Conservation (phyloP, 495 filamentous ascomycete species). For the Podospora tetraspora region DNA sequence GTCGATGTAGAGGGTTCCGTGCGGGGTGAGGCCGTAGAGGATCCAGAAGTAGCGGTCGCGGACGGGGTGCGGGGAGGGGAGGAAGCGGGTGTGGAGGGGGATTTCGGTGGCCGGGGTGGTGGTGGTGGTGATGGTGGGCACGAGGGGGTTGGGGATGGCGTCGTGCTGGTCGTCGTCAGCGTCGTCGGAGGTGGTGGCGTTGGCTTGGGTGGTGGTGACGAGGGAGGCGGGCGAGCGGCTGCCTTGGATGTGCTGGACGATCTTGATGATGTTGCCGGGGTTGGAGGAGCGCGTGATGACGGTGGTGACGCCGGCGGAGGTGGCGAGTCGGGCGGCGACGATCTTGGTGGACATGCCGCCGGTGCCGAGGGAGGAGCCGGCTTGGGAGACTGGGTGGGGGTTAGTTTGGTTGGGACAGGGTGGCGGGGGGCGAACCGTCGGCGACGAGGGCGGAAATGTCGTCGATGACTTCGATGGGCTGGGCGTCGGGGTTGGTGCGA, state of each 20-base stretch:
- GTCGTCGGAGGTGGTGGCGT: constrained; percentile 5
- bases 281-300: constrained; percentile 88
- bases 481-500: constrained; percentile 72
- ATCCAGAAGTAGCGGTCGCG: constrained; percentile 96
- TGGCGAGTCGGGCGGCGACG: constrained; percentile 87
- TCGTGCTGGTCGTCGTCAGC: constrained; percentile 20
- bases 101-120: constrained; percentile 24
- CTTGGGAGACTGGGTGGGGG: constrained; percentile 61
- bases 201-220: constrained; percentile 18
- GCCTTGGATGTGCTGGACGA: constrained; percentile 74
- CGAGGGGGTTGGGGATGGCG: constrained; percentile 32
- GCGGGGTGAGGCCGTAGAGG: constrained; percentile 85
- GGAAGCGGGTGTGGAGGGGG: constrained; percentile 88
- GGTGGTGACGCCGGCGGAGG: constrained; percentile 90
- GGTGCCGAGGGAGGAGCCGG: constrained; percentile 86
- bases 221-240: constrained; percentile 35
- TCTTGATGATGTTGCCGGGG: constrained; percentile 85
- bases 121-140: constrained; percentile 26
- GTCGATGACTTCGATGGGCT: constrained; percentile 86
- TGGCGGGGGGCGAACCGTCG: constrained; percentile 49
- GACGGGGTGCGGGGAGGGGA: constrained; percentile 79
- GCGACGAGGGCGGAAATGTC: constrained; percentile 81
- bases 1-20: constrained; percentile 90
- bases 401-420: neutral
- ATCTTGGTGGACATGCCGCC: constrained; percentile 98